Base-by-base conservation (phyloP, 352 stramenopile species). In the Phytophthora nicotianae region DNA sequence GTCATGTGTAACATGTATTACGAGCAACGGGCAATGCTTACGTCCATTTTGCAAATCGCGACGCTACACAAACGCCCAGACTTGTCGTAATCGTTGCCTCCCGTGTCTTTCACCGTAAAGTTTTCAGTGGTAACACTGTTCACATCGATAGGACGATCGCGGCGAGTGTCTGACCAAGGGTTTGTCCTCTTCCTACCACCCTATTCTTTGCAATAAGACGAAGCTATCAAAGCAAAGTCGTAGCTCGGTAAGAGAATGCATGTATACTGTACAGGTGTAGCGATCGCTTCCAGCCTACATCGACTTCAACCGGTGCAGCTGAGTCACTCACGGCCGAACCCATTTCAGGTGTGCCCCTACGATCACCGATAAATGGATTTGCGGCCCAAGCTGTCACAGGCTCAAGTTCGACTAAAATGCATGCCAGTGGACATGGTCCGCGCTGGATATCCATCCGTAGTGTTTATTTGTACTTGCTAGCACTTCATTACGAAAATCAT, bases 351-450 rank as follows among this genome's bases (percentile, higher is more conserved):
- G 16, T 66, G 50, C 42, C 58, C 23, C 51, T 56, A 55, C 58
- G 43, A 66, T 66, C 50, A 27, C 24, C 50, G 32, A 62, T 50
- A 38, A 55, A 17, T 62, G 58, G 58, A 66, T 66, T 66, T 66
- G 58, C 50, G 21, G 40, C n/a, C n/a, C n/a, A n/a, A n/a, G n/a
- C n/a, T n/a, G n/a, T n/a, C n/a, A n/a, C n/a, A n/a, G n/a, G n/a
- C n/a, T n/a, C n/a, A n/a, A n/a, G n/a, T n/a, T n/a, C n/a, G n/a
- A n/a, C n/a, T n/a, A n/a, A n/a, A n/a, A n/a, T n/a, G n/a, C n/a
- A n/a, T n/a, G n/a, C n/a, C n/a, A n/a, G n/a, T n/a, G n/a, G n/a
- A n/a, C n/a, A n/a, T n/a, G n/a, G n/a, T n/a, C n/a, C 24, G 7
- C 24, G 24, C 24, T 29, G 24, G 24, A 29, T 29, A 57, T 17